Evolutionary conservation across 2,329 filamentous ascomycete species (phyloP), one percentile per base, ranked within the genome.

Genomic region (Phaeosphaeria sp.): DNA sequence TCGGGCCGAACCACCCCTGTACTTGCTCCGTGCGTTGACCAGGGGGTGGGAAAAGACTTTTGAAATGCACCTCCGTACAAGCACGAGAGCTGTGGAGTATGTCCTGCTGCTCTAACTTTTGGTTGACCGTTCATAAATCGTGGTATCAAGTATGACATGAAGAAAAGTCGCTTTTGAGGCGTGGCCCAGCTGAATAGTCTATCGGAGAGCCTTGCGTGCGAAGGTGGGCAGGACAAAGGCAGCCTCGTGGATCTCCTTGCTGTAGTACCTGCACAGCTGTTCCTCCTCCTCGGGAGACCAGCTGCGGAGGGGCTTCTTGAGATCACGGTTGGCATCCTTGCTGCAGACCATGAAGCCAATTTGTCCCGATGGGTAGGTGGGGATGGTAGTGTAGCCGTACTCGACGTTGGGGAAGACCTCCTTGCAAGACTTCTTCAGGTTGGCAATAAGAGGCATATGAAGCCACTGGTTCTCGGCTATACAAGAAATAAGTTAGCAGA

Each of bases 331-430:
- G 78, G 88, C 83, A 78, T 98, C 94, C 88, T 99, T 98, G 89
- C 86, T 91, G 89, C 95, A 98, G 77, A 99, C 92, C 93, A 99
- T 97, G 89, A 99, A 99, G 78, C 95, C 95, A 75, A 99, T 99
- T 85, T 99, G 95, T 78, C 95, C 95, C 56, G 92, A 96, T 67
- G 95, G 95, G 86, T 99, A 99, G 77, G 95, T 99, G 59, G 95
- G 95, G 80, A 99, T 99, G 74, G 94, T 98, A 75, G 94, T 98
- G 87, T 97, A 99, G 72, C 91, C 95, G 83, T 98, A 99, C 84
- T 99, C 95, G 79, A 91, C 95, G 63, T 92, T 91, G 66, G 95
- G 93, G 89, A 99, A 99, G 80, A 99, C 85, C 80, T 95, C 90
- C 80, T 90, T 90, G 90, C 94, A 97, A 77, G 93, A 87, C 86